Base-by-base conservation (phyloP, 768 basidiomycete genomes). In the Butyriboletus loyo region DNA sequence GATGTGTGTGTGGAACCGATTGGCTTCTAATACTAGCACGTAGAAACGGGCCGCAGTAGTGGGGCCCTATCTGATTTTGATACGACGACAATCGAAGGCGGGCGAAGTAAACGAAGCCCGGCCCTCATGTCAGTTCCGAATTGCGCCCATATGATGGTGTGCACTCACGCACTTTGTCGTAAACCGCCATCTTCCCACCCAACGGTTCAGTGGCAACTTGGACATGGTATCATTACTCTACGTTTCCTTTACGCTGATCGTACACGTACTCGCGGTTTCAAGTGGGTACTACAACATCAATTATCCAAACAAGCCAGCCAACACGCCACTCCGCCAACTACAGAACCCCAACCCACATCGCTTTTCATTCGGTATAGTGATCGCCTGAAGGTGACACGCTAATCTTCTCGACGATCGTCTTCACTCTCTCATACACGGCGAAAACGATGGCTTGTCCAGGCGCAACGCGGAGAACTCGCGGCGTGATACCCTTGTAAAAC, bases 401-500 rank as follows among this genome's bases (percentile, higher is more conserved):
- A 48, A 92, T 75, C 49, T 69, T 75, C 77, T 96, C 94, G 51
- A 96, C 87, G 35, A 79, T 50, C 62, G 66, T 72, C 69, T 88
- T 85, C 55, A 98, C 87, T 45, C 88, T 78, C 74, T 99, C 96
- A 64, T 98, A 98, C 25, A 99, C 96, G 13, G 96, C 92, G 65
- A 98, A 98, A 32, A 98, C 96, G 59, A 98, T 90, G 2, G 95
- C 95, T 69, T 92, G 92, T 1, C 96, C 97, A 8, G 97, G 97
- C 2, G 97, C 97, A 40, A 99, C 97, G 49, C 97, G 84, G 62
- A 97, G 75, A 32, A 99, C 94, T 21, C 97, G 81, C 32, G 97
- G 97, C 0, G 95, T 98, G 67, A 99, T 98, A 19, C 97, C 97
- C 75, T 97, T 98, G 77, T 98, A 98, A 73, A 99, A 98, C 48